Conservation (phyloP, 2,329 filamentous ascomycete genomes). For the Colletotrichum abscissum region DNA sequence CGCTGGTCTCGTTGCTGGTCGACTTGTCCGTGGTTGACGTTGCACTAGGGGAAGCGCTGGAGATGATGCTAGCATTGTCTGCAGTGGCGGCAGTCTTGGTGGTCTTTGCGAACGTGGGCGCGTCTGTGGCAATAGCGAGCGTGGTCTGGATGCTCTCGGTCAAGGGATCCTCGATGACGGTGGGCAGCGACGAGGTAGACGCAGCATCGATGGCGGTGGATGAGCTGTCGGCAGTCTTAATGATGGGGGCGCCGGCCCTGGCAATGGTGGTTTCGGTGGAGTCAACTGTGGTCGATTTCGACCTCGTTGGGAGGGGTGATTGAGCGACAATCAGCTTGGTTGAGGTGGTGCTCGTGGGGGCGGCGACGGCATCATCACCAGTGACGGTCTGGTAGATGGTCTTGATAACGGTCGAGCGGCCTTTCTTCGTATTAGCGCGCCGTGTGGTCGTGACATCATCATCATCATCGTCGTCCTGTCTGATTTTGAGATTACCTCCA, state of each 20-base stretch:
- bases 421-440: conserved; percentile 32
- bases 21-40: conserved; percentile 30
- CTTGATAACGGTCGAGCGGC: conserved; percentile 43
- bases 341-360: conserved; percentile 2
- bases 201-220: conserved; percentile 21
- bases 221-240: conserved; percentile 4
- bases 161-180: conserved; percentile 42
- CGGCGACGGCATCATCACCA: background rate
- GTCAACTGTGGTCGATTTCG: background rate
- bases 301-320: conserved; percentile 12
- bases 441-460: conserved; percentile 20
- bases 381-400: conserved; percentile 54
- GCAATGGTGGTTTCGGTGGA: conserved; percentile 25
- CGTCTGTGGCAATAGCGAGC: conserved; percentile 43
- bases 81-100: conserved; percentile 44
- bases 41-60: conserved; percentile 38
- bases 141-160: conserved; percentile 37
- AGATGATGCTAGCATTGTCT: conserved; percentile 35
- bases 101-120: conserved; percentile 41
- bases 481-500: conserved; percentile 31
- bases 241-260: conserved; percentile 16
- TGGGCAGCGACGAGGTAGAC: conserved; percentile 36
- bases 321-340: conserved; percentile 51
- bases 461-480: conserved; percentile 21
- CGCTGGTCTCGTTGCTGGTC: conserved; percentile 37